phyloP scores from a whole-genome alignment of 2,329 filamentous ascomycete genomes.

The Fusarium buxicola region DNA sequence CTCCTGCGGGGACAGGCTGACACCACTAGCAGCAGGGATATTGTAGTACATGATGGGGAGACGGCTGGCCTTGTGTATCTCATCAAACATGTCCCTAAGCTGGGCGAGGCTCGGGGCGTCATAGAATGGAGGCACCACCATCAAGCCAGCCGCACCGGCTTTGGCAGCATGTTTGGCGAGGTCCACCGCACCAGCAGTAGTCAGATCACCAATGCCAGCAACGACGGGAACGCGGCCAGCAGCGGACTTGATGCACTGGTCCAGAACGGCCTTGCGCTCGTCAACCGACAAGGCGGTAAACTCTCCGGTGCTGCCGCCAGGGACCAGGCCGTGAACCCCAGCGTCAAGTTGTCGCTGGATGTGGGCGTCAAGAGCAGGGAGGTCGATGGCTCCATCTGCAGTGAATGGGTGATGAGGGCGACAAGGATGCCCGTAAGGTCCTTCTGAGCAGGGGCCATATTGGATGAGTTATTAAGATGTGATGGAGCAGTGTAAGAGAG shows the following conservation, averaged over 20 bases:
- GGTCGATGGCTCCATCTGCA: slow-evolving; percentile 56
- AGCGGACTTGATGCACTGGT: slow-evolving; percentile 51
- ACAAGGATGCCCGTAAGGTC: slow-evolving; percentile 58
- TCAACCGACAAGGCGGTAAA: slow-evolving; percentile 58
- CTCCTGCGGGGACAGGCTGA: slow-evolving; percentile 55
- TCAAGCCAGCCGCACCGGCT: slow-evolving; percentile 53
- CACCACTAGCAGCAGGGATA: slow-evolving; percentile 60
- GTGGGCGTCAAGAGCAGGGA: slow-evolving; percentile 49
- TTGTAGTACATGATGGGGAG: slow-evolving; percentile 64
- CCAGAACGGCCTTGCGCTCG: slow-evolving; percentile 59
- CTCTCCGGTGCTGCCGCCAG: slow-evolving; percentile 61
- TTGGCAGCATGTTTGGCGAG: slow-evolving; percentile 50
- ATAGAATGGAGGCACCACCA: slow-evolving; percentile 64
- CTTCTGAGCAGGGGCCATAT: slow-evolving; percentile 36
- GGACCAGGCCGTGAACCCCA: slow-evolving; percentile 62
- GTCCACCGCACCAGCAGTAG: slow-evolving; percentile 50
- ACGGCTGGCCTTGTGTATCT: slow-evolving; percentile 54
- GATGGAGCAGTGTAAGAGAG: not conserved
- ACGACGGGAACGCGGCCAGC: slow-evolving; percentile 56
- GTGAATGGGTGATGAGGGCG: slow-evolving; percentile 62
- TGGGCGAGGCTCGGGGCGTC: slow-evolving; percentile 55
- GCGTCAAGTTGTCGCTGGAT: slow-evolving; percentile 58
- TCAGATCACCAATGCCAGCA: slow-evolving; percentile 58
- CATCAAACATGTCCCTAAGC: slow-evolving; percentile 52
- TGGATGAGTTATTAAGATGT: slow-evolving; percentile 10